Percentiles rank a stretch among this genome's conserved stretches.
Conservation (phyloP, 352 stramenopile genomes). For the Detonula confervacea region DNA sequence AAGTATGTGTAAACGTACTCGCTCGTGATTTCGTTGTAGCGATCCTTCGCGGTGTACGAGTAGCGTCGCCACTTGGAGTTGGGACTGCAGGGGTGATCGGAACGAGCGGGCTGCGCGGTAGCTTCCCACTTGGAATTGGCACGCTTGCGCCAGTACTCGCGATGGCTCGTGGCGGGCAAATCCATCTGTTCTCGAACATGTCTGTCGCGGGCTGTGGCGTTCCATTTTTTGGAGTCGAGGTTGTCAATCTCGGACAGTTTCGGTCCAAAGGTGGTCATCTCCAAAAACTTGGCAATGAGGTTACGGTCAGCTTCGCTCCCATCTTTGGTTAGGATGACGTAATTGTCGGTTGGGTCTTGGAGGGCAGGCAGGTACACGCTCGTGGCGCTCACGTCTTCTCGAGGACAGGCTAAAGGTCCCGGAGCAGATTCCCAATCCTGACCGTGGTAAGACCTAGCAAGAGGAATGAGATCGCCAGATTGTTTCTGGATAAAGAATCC, state of each 20-base stretch:
- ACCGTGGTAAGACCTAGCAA: constrained; percentile 67
- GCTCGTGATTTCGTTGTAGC: background rate
- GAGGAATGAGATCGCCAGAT: constrained; percentile 51
- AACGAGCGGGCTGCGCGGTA: constrained; percentile 25
- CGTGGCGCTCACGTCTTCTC: constrained; percentile 12
- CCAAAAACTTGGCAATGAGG: constrained; percentile 61
- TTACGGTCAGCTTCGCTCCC: constrained; percentile 15
- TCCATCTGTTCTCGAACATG: constrained; percentile 56
- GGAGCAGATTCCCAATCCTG: constrained; percentile 62
- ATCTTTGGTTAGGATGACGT: constrained; percentile 49
- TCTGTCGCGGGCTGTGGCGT: constrained; percentile 16
- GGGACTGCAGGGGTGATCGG: constrained; percentile 53
- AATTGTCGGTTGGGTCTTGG: constrained; percentile 25
- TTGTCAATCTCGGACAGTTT: constrained; percentile 53
- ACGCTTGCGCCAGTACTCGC: constrained; percentile 53
- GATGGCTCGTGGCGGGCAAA: constrained; percentile 28
- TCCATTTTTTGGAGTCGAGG: constrained; percentile 20
- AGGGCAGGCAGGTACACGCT: constrained; percentile 32
- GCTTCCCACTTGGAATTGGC: constrained; percentile 50
- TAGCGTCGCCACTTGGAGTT: constrained; percentile 57
- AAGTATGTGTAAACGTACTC: constrained; percentile 31
- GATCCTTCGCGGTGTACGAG: constrained; percentile 39
- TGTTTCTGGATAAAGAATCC: constrained; percentile 49
- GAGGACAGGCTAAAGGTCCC: constrained; percentile 38
- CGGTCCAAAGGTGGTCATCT: constrained; percentile 70